Evolutionary conservation across 768 basidiomycete genomes (phyloP), one percentile per base, ranked within the genome.

Genomic region (Wakefieldia striispora): DNA sequence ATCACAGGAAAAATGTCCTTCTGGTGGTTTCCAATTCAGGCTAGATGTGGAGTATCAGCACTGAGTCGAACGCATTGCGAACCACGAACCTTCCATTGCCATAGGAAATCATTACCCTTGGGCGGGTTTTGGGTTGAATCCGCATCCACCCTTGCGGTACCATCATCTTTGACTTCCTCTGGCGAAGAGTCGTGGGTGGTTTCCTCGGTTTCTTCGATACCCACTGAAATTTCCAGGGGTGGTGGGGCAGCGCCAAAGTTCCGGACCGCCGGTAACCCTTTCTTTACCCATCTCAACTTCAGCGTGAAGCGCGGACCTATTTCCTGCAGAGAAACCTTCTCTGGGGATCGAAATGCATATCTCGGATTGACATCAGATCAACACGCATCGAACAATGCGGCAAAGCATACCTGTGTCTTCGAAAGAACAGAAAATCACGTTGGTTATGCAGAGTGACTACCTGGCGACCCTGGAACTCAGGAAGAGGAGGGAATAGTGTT

Each of bases 381-480:
- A 17, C 14, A 24, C 24, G 23, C 27, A 49, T 40, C 8, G 40
- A 7, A 29, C 1, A 44, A 7, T 29, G 34, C 23, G 26, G 53
- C 45, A 7, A 53, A 39, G 63, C 81, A 45, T 51, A 95, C 85
- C 97, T 81, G 75, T 98, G 97, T 50, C 97, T 77, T 55, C 97
- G 76, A 75, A 99, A 95, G 74, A 99, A 99, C 49, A 99, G 71
- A 70, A 98, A 99, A 72, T 99, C 97, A 40, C 97, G 82, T 66
- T 97, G 94, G 63, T 97, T 97, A 64, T 98, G 97, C 17, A 98
- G 75, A 3, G 95, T 97, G 12, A 98, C 95, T 10, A 97, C 95
- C 68, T 99, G 97, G 26, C 97, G 75, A 29, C 97, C 97, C 70
- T 93, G 86, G 63, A 97, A 97, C 65, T 97, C 91, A 1, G 94